Base-by-base conservation (phyloP, 2,329 filamentous ascomycete species). In the Graphilbum ipis-grandicollis region DNA sequence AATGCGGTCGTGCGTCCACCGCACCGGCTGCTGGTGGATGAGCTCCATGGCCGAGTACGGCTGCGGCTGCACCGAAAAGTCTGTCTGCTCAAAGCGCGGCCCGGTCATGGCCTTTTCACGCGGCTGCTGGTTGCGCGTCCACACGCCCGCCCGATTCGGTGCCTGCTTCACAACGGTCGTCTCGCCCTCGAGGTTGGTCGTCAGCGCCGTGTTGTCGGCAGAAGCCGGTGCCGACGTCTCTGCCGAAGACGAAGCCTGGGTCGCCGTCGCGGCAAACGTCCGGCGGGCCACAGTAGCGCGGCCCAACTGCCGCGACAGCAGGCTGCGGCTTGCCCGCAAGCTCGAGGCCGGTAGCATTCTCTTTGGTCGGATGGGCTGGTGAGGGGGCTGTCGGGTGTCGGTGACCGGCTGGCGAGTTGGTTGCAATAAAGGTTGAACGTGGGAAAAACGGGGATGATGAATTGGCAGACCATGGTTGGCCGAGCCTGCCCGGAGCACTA, bases 41-140 rank as follows among this genome's bases (percentile, higher is more conserved):
- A 98, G 73, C 48, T 92, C 83, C 52, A 98, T 98, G 43, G 90
- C 90, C 23, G 90, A 79, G 52, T 76, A 68, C 22, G 90, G 80
- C 63, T 79, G 80, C 45, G 90, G 90, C 90, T 96, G 90, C 47
- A 79, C 62, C 49, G 78, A 74, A 62, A 96, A 88, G 52, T 93
- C 83, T 25, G 84, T 96, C 73, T 96, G 88, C 67, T 98, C 90
- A 52, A 98, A 98, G 48, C 88, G 69, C 46, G 90, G 90, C 31
- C 90, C 90, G 31, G 75, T 75, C 88, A 98, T 98, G 37, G 85
- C 90, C 57, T 75, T 60, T 37, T 73, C 69, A 50, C 88, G 70
- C 29, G 84, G 75, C 57, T 74, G 73, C 68, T 98, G 90, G 62
- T 75, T 93, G 52, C 73, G 63, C 43, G 83, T 84, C 90, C 90